phyloP scores from a whole-genome alignment of 2,329 filamentous ascomycete species.

The Botryotinia calthae region DNA sequence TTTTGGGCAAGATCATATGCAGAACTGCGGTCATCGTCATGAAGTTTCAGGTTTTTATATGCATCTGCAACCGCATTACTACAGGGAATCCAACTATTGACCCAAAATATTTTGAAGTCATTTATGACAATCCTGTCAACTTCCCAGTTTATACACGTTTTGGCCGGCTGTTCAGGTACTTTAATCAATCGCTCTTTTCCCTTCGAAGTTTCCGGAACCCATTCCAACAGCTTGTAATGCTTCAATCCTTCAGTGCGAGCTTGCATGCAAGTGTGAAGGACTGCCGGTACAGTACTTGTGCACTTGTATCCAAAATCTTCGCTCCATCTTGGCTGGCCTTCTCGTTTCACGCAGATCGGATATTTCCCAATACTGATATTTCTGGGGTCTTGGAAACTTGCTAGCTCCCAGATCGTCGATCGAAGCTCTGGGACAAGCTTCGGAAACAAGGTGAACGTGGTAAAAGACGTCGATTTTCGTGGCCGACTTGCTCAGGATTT shows the following conservation, averaged over 20 bases:
- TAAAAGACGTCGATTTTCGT: neutral
- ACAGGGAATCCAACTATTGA: accelerated
- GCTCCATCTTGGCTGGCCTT: neutral
- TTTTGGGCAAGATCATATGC: neutral
- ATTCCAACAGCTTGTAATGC: neutral
- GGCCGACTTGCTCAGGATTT: neutral
- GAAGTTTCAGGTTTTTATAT: neutral
- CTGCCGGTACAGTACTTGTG: neutral
- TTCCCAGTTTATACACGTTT: neutral
- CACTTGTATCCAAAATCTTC: neutral
- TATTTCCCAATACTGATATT: neutral
- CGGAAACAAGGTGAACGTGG: neutral
- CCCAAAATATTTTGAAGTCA: neutral
- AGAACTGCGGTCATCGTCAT: neutral
- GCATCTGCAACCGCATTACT: accelerated
- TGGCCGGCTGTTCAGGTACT: neutral
- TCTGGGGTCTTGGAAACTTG: neutral
- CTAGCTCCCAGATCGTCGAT: neutral
- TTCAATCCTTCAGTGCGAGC: neutral
- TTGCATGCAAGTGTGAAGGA: neutral
- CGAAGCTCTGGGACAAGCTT: neutral
- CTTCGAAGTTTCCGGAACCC: neutral
- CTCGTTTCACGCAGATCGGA: accelerated
- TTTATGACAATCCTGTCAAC: neutral
- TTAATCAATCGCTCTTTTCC: accelerated